Base-by-base conservation (phyloP, 2,329 filamentous ascomycete species). In the Ceratocystis papillata region DNA sequence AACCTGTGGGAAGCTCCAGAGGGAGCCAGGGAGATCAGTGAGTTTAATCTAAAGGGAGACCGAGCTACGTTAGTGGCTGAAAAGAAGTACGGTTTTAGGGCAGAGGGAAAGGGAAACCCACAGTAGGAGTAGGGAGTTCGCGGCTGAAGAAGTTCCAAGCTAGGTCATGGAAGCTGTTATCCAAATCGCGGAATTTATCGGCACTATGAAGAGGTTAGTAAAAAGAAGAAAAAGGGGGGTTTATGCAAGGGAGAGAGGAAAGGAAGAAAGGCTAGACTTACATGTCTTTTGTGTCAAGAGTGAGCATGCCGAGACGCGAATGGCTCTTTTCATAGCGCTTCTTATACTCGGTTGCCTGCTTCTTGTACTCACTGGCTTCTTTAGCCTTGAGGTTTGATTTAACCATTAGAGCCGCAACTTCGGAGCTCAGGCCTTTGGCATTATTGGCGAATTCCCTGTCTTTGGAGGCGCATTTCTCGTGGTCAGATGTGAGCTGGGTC, bases 301-400 rank as follows among this genome's bases (percentile, higher is more conserved):
- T 67, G 28, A 67, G 25, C 66, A 67, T 65, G 12, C 66, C 66
- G 30, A 67, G 66, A 28, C 66, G 63, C 17, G 22, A 28, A 25
- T 67, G 66, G 44, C 66, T 65, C 41, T 67, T 67, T 53, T 67
- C 66, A 22, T 67, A 67, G 10, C 66, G 66, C 20, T 65, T 65
- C 41, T 67, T 67, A 41, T 60, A 67, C 37, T 67, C 66, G 28
- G 65, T 48, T 17, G 65, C 65, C 46, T 66, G 64, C 46, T 66
- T 66, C 33, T 48, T 57, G 28, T 44, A 46, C 59, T 66, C 64
- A 17, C 63, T 67, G 57, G 63, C 66, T 20, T 67, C 66, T 30
- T 67, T 67, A 50, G 66, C 63, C 59, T 67, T 67, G 48, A 63
- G 41, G 46, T 67, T 67, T 28, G 25, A 25, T 20, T 65, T 67